phyloP scores from a whole-genome alignment of 495 filamentous ascomycete species.

The Hyaloscypha finlandica region DNA sequence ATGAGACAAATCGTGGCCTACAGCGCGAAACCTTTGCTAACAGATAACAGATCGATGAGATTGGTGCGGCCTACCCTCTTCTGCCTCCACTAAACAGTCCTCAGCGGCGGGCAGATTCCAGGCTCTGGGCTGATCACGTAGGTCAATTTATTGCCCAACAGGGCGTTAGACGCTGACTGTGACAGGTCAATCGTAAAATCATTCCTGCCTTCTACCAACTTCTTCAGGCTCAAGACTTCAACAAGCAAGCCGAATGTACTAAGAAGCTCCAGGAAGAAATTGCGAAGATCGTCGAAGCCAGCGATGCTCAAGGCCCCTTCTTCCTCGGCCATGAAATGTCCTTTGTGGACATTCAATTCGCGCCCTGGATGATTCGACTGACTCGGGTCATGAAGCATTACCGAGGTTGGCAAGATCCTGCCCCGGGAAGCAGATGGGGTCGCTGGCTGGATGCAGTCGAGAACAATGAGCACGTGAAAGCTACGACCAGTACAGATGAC shows the following conservation, averaged over 20 bases:
- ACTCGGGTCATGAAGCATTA: conserved; percentile 76
- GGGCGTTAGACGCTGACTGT: conserved; percentile 1
- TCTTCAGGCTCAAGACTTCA: conserved; percentile 68
- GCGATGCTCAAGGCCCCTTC: conserved; percentile 72
- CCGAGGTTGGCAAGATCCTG: conserved; percentile 74
- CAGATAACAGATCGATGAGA: conserved; percentile 70
- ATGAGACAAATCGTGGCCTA: conserved; percentile 25
- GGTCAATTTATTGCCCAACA: conserved; percentile 31
- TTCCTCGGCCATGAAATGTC: conserved; percentile 74
- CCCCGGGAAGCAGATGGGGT: conserved; percentile 69
- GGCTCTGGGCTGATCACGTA: conserved; percentile 89
- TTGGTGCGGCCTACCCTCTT: conserved; percentile 59
- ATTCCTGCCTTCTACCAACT: conserved; percentile 81
- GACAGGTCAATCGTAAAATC: conserved; percentile 78
- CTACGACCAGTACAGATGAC: conserved; percentile 74
- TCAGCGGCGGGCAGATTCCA: conserved; percentile 72
- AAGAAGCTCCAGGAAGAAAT: conserved; percentile 71
- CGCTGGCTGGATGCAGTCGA: conserved; percentile 85
- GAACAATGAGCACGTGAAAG: conserved; percentile 67
- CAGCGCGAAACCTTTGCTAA: background rate
- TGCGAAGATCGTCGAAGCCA: conserved; percentile 69
- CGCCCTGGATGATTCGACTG: conserved; percentile 83
- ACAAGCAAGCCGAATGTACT: conserved; percentile 63
- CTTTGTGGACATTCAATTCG: conserved; percentile 85
- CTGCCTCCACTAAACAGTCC: conserved; percentile 63